Evolutionary conservation across 2,329 filamentous ascomycete species (phyloP).

Genomic region (Reticulascus tulasneorum): DNA sequence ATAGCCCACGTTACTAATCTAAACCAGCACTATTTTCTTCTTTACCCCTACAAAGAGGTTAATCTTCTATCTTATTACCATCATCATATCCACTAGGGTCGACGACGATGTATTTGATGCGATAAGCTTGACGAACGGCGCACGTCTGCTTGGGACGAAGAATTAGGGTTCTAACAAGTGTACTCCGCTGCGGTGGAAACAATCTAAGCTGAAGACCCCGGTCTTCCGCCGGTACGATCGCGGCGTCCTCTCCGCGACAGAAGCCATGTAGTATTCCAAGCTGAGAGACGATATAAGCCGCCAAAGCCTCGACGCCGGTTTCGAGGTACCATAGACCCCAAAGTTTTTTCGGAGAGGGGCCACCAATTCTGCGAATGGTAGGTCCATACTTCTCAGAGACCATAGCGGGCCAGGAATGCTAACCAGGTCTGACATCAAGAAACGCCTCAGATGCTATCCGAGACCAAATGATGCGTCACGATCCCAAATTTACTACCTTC

Average conservation of each 20-base stretch:
- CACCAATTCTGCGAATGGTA: slow-evolving; percentile 19
- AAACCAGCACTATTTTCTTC: slow-evolving; percentile 22
- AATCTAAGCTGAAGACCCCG: slow-evolving; percentile 21
- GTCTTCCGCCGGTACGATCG: slow-evolving; percentile 17
- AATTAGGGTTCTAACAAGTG: slow-evolving; percentile 13
- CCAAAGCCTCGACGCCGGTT: slow-evolving; percentile 19
- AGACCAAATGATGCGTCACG: slow-evolving; percentile 24
- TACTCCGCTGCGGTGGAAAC: slow-evolving; percentile 21
- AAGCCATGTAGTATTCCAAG: slow-evolving; percentile 21
- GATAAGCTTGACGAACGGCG: slow-evolving; percentile 16
- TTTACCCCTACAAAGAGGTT: slow-evolving; percentile 21
- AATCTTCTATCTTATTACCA: slow-evolving; percentile 20
- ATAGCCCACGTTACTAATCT: slow-evolving; percentile 3
- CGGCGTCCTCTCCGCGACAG: slow-evolving; percentile 8
- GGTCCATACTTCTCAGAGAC: slow-evolving; percentile 1
- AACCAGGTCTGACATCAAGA: slow-evolving; percentile 9
- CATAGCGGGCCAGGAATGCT: too few species aligned
- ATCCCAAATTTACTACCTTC: slow-evolving; percentile 23
- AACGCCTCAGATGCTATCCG: slow-evolving; percentile 20
- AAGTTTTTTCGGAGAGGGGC: slow-evolving; percentile 16
- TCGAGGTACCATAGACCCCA: slow-evolving; percentile 15
- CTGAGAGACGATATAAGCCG: slow-evolving; percentile 21
- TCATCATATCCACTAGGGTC: slow-evolving; percentile 21
- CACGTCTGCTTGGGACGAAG: slow-evolving; percentile 13
- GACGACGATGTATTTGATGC: slow-evolving; percentile 20